These are phyloP conservation scores for Cymodocea nodosa DNA, from an alignment of 116 monocot genomes.

Conservation along the genomic window DNA sequence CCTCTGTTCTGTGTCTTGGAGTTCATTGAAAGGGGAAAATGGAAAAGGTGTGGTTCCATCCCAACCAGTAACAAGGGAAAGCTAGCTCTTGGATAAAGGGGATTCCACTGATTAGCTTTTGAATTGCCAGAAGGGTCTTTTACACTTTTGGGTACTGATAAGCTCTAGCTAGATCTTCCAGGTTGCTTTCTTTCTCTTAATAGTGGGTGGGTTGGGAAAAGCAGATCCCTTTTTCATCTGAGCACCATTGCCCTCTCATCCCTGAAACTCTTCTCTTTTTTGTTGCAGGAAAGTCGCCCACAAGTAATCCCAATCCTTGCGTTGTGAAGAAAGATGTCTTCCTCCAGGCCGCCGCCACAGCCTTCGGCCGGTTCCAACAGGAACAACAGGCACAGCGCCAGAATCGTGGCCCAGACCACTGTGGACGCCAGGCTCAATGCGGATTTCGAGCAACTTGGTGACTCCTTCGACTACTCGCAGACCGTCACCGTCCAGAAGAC, in stretches of 20 bases:
- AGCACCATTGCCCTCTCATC: not conserved
- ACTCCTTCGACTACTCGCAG: slow-evolving; percentile 53
- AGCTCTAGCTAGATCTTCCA: slow-evolving; percentile 1
- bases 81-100: too few species aligned
- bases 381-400: slow-evolving; percentile 14
- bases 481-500: slow-evolving; percentile 18
- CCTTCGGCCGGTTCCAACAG: slow-evolving; percentile 6
- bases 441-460: slow-evolving; percentile 48
- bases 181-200: not conserved
- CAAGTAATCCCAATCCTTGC: not conserved
- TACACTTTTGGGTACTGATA: not conserved
- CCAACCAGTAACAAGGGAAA: too few species aligned
- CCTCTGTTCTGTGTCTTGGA: too few species aligned
- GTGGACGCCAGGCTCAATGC: slow-evolving; percentile 68
- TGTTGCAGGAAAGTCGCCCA: not conserved
- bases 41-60: too few species aligned
- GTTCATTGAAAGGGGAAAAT: too few species aligned
- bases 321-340: slow-evolving; percentile 7
- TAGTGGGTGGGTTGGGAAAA: not conserved
- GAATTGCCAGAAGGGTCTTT: not conserved
- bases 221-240: slow-evolving; percentile 1
- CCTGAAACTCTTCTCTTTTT: not conserved
- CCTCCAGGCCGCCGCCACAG: slow-evolving; percentile 1
- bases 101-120: too few species aligned
- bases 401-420: slow-evolving; percentile 26